Base-by-base conservation (phyloP, 306 rosid genomes). In the Datisca glomerata region DNA sequence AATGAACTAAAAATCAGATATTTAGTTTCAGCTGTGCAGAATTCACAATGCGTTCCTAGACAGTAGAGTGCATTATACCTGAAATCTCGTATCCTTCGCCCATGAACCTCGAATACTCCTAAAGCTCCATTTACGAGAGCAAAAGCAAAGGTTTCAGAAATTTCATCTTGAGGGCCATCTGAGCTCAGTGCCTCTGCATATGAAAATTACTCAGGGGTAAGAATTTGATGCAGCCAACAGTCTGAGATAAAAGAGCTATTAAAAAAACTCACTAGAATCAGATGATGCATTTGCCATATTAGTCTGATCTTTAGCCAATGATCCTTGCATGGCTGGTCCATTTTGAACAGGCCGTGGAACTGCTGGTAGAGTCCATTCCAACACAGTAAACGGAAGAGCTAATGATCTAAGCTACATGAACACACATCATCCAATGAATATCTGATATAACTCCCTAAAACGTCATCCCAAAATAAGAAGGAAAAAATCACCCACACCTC, bases 281-380 rank as follows among this genome's bases (percentile, higher is more conserved):
- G 80, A 58, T 50, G 81, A 49, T 51, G 74, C 75, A 18, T 55
- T 36, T 41, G 42, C 49, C 36, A 49, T 56, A 41, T 69, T 28
- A 48, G 79, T 41, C 28, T 55, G 74, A 45, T 73, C 80, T 53
- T 60, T 60, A 24, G 86, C 51, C 25, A 49, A 36, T 17, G 70
- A 54, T 39, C 64, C 45, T 48, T 54, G 66, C 41, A 20, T 59
- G 20, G 67, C 51, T 43, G 64, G 51, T 42, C 50, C 68, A 63
- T 25, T 66, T 56, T 63, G 86, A 51, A 18, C 68, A 46, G 94
- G 84, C 32, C 70, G 72, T 18, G 92, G 84, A 64, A 78, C 86
- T 38, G 98, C 71, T 46, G 98, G 98, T 59, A 91, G 96, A 21
- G 96, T 91, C 98, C 98, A 91, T 59, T 91, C 98, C 86, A 91